Percentiles rank a stretch among this genome's conserved stretches.
Conservation (phyloP, 805 yeast species). For the Metschnikowia proteae region DNA sequence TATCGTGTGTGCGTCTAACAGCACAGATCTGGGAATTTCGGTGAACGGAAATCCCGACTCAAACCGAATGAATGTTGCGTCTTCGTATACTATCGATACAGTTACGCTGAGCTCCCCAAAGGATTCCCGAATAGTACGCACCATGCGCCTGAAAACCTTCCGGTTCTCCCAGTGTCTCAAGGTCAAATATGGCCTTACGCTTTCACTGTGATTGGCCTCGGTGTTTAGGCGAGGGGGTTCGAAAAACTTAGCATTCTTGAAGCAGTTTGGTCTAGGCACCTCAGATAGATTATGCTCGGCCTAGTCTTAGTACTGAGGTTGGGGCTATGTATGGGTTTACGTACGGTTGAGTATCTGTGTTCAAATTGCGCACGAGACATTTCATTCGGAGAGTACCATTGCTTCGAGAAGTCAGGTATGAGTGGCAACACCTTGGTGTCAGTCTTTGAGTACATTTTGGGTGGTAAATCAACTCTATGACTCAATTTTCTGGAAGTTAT, state of each 20-base stretch:
- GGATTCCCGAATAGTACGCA: constrained; percentile 35
- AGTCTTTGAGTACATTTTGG: neutral
- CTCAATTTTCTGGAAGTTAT: neutral
- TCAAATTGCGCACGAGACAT: constrained; percentile 50
- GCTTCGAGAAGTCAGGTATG: constrained; percentile 1
- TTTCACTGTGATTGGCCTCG: constrained; percentile 44
- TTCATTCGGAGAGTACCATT: neutral
- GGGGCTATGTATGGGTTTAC: constrained; percentile 8
- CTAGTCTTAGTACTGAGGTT: constrained; percentile 21
- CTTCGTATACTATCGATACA: constrained; percentile 53
- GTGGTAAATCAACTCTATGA: neutral
- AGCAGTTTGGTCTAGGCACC: constrained; percentile 54
- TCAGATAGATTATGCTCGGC: constrained; percentile 55
- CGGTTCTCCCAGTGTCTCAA: constrained; percentile 49
- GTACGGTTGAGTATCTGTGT: constrained; percentile 48
- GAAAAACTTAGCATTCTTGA: constrained; percentile 43
- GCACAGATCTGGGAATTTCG: constrained; percentile 52
- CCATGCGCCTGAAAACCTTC: constrained; percentile 35
- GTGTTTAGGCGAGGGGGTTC: constrained; percentile 57
- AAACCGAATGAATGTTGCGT: constrained; percentile 47
- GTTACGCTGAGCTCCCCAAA: constrained; percentile 51
- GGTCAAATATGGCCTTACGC: constrained; percentile 38
- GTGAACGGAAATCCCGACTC: constrained; percentile 45
- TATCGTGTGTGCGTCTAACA: constrained; percentile 68
- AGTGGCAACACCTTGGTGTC: neutral